Evolutionary conservation across 352 stramenopile genomes (phyloP).

Genomic region (Phytophthora citricola): DNA sequence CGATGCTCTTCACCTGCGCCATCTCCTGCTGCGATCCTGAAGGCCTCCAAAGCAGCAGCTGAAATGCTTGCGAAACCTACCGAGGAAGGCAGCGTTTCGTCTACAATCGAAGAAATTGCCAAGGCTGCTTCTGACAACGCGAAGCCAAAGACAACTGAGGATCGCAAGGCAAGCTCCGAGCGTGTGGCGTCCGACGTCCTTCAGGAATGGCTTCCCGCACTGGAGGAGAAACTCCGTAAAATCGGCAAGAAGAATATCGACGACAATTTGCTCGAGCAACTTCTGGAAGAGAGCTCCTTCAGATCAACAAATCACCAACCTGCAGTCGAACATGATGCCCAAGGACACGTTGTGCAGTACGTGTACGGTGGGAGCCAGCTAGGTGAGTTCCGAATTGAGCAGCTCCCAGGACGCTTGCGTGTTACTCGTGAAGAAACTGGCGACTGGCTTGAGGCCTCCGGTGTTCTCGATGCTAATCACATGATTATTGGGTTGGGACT

Average conservation of each 20-base stretch:
- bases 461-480: conserved; percentile 52
- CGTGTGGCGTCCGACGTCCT: conserved; percentile 27
- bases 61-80: conserved; percentile 15
- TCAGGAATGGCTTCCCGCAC: conserved; percentile 56
- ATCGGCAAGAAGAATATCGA: conserved; percentile 25
- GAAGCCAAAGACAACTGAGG: conserved; percentile 4
- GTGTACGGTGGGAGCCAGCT: conserved; percentile 65
- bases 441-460: conserved; percentile 73
- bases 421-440: conserved; percentile 69
- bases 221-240: conserved; percentile 56
- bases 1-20: conserved; percentile 34
- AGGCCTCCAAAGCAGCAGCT: conserved; percentile 20
- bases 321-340: conserved; percentile 15
- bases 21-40: conserved; percentile 22
- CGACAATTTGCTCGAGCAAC: conserved; percentile 36
- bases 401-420: conserved; percentile 58
- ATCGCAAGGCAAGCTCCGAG: conserved; percentile 15
- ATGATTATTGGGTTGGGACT: conserved; percentile 49
- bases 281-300: conserved; percentile 26
- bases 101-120: conserved; percentile 14
- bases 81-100: background rate
- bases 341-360: conserved; percentile 36
- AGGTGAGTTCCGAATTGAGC: conserved; percentile 73
- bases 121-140: conserved; percentile 18
- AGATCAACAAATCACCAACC: conserved; percentile 3